A percentile compares a stretch with the other conserved stretches of the same genome.
Conservation (phyloP, 2,329 filamentous ascomycete genomes). For the Peltaster fructicola region DNA sequence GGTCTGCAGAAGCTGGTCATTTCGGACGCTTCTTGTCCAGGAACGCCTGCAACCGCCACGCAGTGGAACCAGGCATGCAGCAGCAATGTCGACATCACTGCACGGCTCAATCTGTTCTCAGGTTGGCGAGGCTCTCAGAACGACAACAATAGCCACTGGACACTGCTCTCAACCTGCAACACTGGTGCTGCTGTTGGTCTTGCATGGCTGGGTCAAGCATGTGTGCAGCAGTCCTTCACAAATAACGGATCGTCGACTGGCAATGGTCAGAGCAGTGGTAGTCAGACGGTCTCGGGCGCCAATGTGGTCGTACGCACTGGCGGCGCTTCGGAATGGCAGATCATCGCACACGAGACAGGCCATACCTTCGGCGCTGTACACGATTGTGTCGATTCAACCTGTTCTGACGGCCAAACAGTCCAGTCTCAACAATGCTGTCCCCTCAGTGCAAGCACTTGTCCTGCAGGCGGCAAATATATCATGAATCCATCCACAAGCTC, state of each 20-base stretch:
- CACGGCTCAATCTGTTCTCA: constrained; percentile 75
- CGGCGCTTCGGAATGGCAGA: constrained; percentile 67
- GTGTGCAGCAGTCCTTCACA: constrained; percentile 37
- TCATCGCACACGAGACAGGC: constrained; percentile 84
- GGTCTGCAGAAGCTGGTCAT: constrained; percentile 76
- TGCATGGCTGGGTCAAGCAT: constrained; percentile 84
- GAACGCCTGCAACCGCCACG: constrained; percentile 44
- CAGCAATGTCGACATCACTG: constrained; percentile 43
- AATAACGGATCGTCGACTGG: constrained; percentile 24
- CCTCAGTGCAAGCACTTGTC: constrained; percentile 46
- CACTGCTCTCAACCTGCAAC: constrained; percentile 62
- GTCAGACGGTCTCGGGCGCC: constrained; percentile 63
- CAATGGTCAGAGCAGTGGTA: constrained; percentile 21
- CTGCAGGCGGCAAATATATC: constrained; percentile 65
- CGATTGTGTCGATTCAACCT: constrained; percentile 61
- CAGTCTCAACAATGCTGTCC: constrained; percentile 63
- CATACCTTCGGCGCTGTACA: constrained; percentile 95
- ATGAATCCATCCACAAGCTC: constrained; percentile 83
- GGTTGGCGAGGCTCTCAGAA: constrained; percentile 61
- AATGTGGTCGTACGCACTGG: constrained; percentile 72
- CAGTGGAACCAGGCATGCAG: constrained; percentile 74
- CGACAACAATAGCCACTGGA: constrained; percentile 88
- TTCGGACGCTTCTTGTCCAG: constrained; percentile 56
- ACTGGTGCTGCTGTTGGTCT: constrained; percentile 76
- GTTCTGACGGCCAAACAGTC: constrained; percentile 42